Conservation (phyloP, 257 asterid genomes). For the Fraxinus americana region DNA sequence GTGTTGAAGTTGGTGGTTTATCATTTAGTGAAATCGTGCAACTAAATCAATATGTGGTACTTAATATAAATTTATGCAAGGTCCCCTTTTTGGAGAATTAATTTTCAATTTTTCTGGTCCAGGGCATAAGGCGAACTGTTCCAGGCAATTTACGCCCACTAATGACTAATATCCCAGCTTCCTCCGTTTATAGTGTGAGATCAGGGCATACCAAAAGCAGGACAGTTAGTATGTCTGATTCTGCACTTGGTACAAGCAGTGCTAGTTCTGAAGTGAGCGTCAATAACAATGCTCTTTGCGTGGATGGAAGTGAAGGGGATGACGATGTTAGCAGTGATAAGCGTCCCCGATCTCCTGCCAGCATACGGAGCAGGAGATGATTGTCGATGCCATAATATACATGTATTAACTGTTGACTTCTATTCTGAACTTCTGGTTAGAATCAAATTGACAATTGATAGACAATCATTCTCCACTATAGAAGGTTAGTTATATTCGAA, state of each 20-base stretch:
- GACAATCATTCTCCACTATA: not conserved
- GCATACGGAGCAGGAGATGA: slow-evolving; percentile 71
- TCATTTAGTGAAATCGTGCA: not conserved
- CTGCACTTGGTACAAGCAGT: slow-evolving; percentile 94
- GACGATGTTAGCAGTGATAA: slow-evolving; percentile 75
- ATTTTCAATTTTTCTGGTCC: slow-evolving; percentile 24
- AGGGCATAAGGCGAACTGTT: slow-evolving; percentile 87
- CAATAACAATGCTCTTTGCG: slow-evolving; percentile 60
- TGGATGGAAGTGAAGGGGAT: slow-evolving; percentile 61
- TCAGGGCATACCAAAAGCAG: slow-evolving; percentile 69
- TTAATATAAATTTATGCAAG: not conserved
- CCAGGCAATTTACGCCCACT: slow-evolving; percentile 83
- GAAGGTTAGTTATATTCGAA: slow-evolving; percentile 46
- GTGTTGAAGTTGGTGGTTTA: not conserved
- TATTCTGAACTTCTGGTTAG: slow-evolving; percentile 19
- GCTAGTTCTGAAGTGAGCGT: slow-evolving; percentile 95
- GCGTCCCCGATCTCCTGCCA: slow-evolving; percentile 65
- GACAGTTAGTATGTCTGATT: slow-evolving; percentile 71
- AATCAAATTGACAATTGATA: slow-evolving; percentile 29
- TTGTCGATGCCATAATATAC: slow-evolving; percentile 14
- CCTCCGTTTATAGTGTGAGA: slow-evolving; percentile 95
- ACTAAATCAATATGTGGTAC: not conserved
- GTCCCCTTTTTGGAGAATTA: not conserved
- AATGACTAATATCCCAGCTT: slow-evolving; percentile 87
- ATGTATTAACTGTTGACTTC: slow-evolving; percentile 19